phyloP scores from a whole-genome alignment of 441 rosid species.

The Corymbia citriodora region DNA sequence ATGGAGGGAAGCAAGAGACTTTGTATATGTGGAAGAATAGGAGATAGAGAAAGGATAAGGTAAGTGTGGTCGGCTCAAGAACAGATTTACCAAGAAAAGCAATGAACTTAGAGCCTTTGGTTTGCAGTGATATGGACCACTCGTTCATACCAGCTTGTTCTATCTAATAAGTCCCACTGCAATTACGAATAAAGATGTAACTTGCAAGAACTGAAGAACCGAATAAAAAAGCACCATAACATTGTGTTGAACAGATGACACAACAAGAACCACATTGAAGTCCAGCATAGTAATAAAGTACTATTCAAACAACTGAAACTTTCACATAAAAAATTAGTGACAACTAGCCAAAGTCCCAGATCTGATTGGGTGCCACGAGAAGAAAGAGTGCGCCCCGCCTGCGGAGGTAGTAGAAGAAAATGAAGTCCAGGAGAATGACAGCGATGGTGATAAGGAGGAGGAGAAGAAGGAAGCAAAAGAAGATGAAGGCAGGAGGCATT shows the following conservation, averaged over 20 bases:
- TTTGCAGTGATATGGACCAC: background rate
- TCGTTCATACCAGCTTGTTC: background rate
- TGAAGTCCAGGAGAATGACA: no score
- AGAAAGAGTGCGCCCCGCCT: no score
- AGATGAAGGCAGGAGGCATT: no score
- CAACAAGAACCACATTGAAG: background rate
- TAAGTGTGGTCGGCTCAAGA: constrained; percentile 18
- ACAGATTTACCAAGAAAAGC: constrained; percentile 2
- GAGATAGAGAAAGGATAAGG: constrained; percentile 7
- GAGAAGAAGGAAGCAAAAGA: no score
- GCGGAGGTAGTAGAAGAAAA: no score
- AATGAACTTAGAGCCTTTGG: background rate
- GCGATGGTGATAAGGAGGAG: no score
- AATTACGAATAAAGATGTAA: background rate
- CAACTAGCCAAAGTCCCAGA: background rate
- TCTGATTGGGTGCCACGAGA: background rate
- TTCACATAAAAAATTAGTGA: background rate
- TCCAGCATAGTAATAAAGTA: background rate
- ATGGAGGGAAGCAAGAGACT: background rate
- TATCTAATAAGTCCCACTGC: background rate
- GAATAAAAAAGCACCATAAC: background rate
- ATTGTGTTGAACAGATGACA: background rate
- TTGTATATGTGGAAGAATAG: background rate
- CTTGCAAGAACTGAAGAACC: background rate
- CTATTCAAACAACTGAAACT: background rate